Evolutionary conservation across 2,329 filamentous ascomycete species (phyloP), one percentile per base, ranked within the genome.

Genomic region (Aureobasidium lini): DNA sequence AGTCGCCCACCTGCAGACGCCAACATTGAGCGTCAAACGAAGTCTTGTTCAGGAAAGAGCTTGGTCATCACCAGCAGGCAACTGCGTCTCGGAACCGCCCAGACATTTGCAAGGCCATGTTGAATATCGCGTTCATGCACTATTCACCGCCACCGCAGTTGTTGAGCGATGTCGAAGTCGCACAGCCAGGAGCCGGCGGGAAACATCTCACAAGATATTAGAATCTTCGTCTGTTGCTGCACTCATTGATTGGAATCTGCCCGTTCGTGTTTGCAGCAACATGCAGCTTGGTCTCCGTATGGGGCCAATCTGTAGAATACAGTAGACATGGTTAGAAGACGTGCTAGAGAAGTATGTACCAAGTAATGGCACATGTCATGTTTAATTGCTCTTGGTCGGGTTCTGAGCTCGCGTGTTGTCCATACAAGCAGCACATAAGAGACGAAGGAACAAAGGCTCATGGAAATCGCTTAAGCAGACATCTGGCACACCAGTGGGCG

Each of bases 231-330:
- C 18, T 3, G 32, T 18, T 10, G 16, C n/a, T 39, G 6, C 18
- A 11, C 3, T 52, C 15, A 23, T 52, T 52, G 56, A 56, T 39
- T 13, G 37, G 39, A 28, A 40, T 8, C 29, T 34, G 6, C 16
- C 11, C 16, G 18, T 34, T 15, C 23, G n/a, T 56, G 47, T 46
- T 48, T 36, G 59, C 52, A 60, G 32, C 34, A 4, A n/a, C 50
- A 40, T 54, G 50, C 44, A 57, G 50, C 44, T 49, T 29, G 28
- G n/a, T n/a, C n/a, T n/a, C n/a, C n/a, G n/a, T 44, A 46, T 60
- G 42, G 43, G 34, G 23, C 42, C 43, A 49, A 46, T 9, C 32
- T 13, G 47, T 49, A 40, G 58, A 44, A 40, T 15, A 32, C 15
- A 42, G 6, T 29, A 43, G 37, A 54, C 50, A 43, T 43, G 50